A percentile compares a stretch with the other conserved stretches of the same genome.
phyloP scores from a whole-genome alignment of 225 moss, liverwort and hornwort species.

The Neckera pumila region DNA sequence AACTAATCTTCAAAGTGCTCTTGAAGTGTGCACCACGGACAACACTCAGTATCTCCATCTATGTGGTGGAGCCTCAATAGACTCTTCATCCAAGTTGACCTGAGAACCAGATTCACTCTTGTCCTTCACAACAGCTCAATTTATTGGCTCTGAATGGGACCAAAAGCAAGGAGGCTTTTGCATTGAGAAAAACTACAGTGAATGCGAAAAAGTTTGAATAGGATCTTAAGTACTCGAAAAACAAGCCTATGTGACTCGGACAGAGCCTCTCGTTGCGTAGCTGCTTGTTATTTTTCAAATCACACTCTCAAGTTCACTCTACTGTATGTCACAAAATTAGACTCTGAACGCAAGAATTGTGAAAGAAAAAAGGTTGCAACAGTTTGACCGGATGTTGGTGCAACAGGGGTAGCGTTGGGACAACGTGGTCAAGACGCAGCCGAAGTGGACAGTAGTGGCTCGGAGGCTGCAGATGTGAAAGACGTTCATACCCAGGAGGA shows the following conservation, averaged over 20 bases:
- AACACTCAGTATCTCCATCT: not conserved
- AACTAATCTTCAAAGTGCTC: not conserved
- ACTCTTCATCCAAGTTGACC: not conserved
- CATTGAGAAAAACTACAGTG: not conserved
- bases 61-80: too few relatives aligned
- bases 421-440: not conserved
- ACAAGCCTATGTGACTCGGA: not conserved
- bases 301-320: not conserved
- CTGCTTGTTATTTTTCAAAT: not conserved
- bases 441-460: not conserved
- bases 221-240: not conserved
- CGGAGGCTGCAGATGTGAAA: not conserved
- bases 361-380: not conserved
- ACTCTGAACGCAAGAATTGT: not conserved
- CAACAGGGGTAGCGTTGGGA: not conserved
- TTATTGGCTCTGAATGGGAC: too few relatives aligned
- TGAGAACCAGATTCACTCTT: not conserved
- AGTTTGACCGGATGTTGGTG: not conserved
- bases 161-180: not conserved
- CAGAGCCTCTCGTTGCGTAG: not conserved
- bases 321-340: too few relatives aligned
- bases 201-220: not conserved
- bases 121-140: not conserved
- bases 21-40: not conserved
- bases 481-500: not conserved